Conservation (phyloP, 305 asterid species). For the Fraxinus nigra region DNA sequence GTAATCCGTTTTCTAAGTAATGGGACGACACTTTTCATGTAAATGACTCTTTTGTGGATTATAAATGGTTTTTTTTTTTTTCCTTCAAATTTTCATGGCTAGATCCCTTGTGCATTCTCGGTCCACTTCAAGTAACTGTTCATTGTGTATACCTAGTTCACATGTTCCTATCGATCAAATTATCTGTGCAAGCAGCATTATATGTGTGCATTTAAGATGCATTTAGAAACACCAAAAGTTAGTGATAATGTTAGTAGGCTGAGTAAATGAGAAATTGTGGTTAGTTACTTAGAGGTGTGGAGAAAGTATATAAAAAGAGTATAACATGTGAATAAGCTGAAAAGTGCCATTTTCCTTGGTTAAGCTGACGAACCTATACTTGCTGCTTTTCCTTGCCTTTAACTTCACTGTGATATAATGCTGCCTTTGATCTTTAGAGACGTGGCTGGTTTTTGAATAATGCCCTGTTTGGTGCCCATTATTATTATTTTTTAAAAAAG, state of each 20-base stretch:
- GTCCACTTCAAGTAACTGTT: neutral
- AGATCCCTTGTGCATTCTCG: neutral
- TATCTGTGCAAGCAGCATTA: neutral
- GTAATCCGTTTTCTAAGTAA: neutral
- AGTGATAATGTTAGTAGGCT: neutral
- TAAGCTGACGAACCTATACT: constrained; percentile 36
- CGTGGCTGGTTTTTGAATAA: neutral
- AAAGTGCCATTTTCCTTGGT: constrained; percentile 36
- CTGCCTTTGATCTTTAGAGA: neutral
- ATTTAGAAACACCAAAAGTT: neutral
- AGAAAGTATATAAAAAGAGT: neutral
- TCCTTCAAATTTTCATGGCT: neutral
- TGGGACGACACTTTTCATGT: neutral
- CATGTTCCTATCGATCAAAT: neutral
- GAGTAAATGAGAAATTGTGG: neutral
- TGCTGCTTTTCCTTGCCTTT: neutral
- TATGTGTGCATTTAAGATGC: neutral
- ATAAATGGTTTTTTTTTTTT: neutral
- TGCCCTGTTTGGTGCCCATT: no score
- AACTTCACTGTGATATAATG: neutral
- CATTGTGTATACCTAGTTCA: neutral
- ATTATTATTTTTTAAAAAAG: no score
- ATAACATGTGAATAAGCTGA: neutral
- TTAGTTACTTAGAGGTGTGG: neutral
- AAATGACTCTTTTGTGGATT: constrained; percentile 11